Percentiles rank a stretch among this genome's conserved stretches.
phyloP scores from a whole-genome alignment of 345 rosid genomes.

The Gossypium anomalum region DNA sequence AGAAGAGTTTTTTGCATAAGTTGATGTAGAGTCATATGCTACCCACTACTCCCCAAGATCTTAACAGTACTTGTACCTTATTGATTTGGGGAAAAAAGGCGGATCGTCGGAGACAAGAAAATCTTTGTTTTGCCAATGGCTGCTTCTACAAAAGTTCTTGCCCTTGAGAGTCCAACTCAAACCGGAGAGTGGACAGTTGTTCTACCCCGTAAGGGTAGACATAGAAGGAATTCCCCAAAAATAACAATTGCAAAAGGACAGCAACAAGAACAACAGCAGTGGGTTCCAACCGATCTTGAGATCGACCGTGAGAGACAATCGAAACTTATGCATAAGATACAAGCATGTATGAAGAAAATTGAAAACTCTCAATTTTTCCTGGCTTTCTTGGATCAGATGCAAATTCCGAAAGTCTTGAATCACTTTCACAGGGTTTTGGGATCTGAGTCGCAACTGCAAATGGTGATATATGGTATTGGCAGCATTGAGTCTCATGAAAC shows the following conservation, averaged over 20 bases:
- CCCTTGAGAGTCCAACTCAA: slow-evolving; percentile 21
- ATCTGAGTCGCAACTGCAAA: slow-evolving; percentile 42
- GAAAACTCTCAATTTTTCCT: slow-evolving; percentile 55
- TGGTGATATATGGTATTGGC: slow-evolving; percentile 82
- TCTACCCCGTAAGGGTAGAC: slow-evolving; percentile 46
- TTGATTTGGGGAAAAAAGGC: background rate
- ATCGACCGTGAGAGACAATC: slow-evolving; percentile 42
- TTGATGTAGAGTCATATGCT: background rate
- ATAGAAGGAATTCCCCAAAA: slow-evolving; percentile 29
- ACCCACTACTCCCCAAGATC: background rate
- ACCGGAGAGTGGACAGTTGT: slow-evolving; percentile 83
- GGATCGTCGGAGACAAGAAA: background rate
- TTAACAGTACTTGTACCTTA: background rate
- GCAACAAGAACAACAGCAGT: slow-evolving; percentile 27
- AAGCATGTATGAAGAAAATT: slow-evolving; percentile 39
- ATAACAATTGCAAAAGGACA: slow-evolving; percentile 26
- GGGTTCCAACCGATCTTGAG: slow-evolving; percentile 54
- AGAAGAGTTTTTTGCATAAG: background rate
- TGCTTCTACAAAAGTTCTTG: slow-evolving; percentile 36
- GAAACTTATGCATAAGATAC: slow-evolving; percentile 52
- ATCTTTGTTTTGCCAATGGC: slow-evolving; percentile 29
- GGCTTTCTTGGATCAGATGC: slow-evolving; percentile 54
- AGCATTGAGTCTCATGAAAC: slow-evolving; percentile 77
- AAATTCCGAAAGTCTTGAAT: slow-evolving; percentile 38
- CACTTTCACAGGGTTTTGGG: slow-evolving; percentile 52